Base-by-base conservation (phyloP, 257 asterid species). In the Forsythia viridissima region DNA sequence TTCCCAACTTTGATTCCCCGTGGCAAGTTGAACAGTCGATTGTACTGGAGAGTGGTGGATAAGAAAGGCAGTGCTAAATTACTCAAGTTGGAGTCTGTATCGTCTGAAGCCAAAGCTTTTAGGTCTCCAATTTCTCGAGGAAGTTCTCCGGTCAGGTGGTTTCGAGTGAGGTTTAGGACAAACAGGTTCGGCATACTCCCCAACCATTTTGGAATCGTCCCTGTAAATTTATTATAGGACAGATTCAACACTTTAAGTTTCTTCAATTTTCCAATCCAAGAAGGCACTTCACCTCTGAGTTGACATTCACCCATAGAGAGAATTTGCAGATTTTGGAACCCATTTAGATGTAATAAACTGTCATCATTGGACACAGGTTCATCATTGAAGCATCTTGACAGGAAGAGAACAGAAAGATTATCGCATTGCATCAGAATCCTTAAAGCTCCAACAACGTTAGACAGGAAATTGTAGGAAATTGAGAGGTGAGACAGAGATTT, bases 161-260 rank as follows among this genome's bases (percentile, higher is more conserved):
- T 80, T 3, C 57, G 30, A 9, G 84, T 48, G 34, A 80, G 16
- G 57, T 75, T 70, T 38, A 80, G 20, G 67, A 13, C n/a, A n/a
- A 74, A 55, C n/a, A 80, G 36, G 51, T 46, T n/a, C 6, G 79
- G 66, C 80, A 80, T 68, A 39, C 21, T 61, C 55, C 84, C 84
- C 21, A 80, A 16, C 80, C 80, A 75, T 68, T 70, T 68, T 8
- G 84, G 84, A n/a, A 80, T 75, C 24, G 61, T 6, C 34, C 84
- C 84, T 2, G 40, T 38, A 8, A 80, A 34, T 18, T 57, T 48
- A 70, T 80, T 80, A 51, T 38, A 70, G 21, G 84, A 75, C 63
- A 75, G 76, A 37, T 75, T 61, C 9, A 80, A 57, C 72, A 75
- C 48, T 41, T 59, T 76, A n/a, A 80, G 55, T 37, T 75, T 80